These are phyloP conservation scores for Heritiera fomes DNA, from an alignment of 345 rosid species.

Conservation along the genomic window DNA sequence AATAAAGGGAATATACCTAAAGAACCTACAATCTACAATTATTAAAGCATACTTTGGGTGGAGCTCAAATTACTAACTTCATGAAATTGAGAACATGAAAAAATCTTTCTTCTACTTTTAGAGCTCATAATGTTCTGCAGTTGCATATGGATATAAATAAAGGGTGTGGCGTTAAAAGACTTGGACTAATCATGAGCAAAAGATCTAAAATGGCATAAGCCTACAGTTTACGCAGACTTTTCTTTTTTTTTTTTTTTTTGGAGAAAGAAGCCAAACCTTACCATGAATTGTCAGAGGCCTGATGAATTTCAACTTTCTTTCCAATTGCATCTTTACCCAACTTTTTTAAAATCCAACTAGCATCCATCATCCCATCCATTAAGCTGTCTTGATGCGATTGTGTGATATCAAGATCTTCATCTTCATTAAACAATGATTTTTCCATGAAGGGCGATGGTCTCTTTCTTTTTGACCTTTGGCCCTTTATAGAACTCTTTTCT, in stretches of 20 bases:
- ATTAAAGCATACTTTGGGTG: conserved; percentile 2
- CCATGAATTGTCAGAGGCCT: conserved; percentile 86
- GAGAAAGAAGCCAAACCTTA: conserved; percentile 34
- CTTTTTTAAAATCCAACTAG: conserved; percentile 93
- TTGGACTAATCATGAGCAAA: not conserved
- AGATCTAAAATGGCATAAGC: not conserved
- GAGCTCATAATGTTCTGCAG: not conserved
- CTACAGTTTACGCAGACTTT: not conserved
- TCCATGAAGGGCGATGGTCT: conserved; percentile 66
- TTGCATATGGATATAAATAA: not conserved
- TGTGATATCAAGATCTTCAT: conserved; percentile 50
- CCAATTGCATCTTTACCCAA: conserved; percentile 93
- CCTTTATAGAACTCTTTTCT: conserved; percentile 70
- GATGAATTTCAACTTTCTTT: conserved; percentile 89
- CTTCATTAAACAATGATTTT: conserved; percentile 57
- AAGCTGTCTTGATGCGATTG: conserved; percentile 59
- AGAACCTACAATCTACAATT: not conserved
- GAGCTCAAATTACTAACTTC: not conserved
- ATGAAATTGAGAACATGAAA: not conserved
- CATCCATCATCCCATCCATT: conserved; percentile 86
- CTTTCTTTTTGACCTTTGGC: conserved; percentile 97
- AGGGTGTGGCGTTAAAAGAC: not conserved
- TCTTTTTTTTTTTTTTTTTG: not conserved
- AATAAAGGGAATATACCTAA: not conserved
- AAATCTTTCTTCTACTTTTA: not conserved